Conservation (phyloP, 2,329 filamentous ascomycete genomes). For the Bipolaris oryzae region DNA sequence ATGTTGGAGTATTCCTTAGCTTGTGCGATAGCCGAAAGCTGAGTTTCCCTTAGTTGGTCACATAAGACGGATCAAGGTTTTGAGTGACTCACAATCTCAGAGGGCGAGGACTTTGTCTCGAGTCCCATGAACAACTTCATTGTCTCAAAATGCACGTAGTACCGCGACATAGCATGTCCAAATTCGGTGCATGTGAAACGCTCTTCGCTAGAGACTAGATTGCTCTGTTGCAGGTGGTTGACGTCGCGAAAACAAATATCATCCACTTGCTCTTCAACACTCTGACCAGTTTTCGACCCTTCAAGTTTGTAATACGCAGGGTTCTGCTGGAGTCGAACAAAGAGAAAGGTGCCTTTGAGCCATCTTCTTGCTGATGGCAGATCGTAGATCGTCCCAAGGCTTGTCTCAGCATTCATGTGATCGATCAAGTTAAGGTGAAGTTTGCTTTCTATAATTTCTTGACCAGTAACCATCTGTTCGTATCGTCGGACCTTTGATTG, state of each 20-base stretch:
- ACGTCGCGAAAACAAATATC: conserved; percentile 75
- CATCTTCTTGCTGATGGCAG: conserved; percentile 71
- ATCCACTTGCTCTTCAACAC: conserved; percentile 68
- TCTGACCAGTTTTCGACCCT: conserved; percentile 55
- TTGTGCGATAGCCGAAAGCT: conserved; percentile 71
- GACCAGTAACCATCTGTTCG: conserved; percentile 73
- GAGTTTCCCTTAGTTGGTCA: conserved; percentile 10
- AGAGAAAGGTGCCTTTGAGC: conserved; percentile 79
- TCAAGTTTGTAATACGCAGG: conserved; percentile 72
- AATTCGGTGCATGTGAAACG: conserved; percentile 70
- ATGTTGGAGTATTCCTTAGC: conserved; percentile 76
- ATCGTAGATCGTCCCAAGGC: conserved; percentile 72
- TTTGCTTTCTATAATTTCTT: conserved; percentile 76
- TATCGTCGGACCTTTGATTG: conserved; percentile 69
- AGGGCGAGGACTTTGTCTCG: conserved; percentile 64
- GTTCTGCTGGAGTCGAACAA: conserved; percentile 73
- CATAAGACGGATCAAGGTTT: neutral
- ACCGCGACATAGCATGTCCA: conserved; percentile 81
- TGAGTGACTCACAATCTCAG: conserved; percentile 66
- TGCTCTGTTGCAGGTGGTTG: conserved; percentile 64
- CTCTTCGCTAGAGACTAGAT: conserved; percentile 59
- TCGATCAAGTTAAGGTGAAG: conserved; percentile 81
- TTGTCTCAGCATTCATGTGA: conserved; percentile 83
- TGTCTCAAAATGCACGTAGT: conserved; percentile 79
- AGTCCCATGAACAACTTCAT: conserved; percentile 74